Conservation (phyloP, 768 basidiomycete genomes). For the Leucosporidium creatinivorum region DNA sequence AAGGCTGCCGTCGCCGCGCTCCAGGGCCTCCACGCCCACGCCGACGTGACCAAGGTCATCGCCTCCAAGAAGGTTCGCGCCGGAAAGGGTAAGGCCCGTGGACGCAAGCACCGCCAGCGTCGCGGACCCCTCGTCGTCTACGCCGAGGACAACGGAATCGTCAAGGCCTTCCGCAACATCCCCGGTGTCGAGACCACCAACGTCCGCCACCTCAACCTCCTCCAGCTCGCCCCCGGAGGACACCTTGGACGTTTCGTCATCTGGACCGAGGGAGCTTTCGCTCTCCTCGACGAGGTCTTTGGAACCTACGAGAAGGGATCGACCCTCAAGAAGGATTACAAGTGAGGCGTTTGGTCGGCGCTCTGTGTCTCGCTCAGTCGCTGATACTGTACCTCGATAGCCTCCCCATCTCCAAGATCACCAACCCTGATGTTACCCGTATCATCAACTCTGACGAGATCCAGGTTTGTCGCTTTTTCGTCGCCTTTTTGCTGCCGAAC, state of each 20-base stretch:
- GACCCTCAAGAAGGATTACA: conserved; percentile 77
- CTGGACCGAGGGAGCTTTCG: conserved; percentile 95
- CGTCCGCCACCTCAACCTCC: conserved; percentile 87
- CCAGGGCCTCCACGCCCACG: conserved; percentile 79
- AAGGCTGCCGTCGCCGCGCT: conserved; percentile 92
- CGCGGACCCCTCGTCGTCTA: conserved; percentile 96
- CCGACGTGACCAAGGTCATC: conserved; percentile 92
- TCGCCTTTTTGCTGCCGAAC: conserved; percentile 74
- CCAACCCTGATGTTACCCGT: conserved; percentile 92
- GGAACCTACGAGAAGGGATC: conserved; percentile 90
- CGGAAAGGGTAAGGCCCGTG: conserved; percentile 94
- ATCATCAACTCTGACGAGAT: conserved; percentile 98
- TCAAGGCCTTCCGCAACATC: conserved; percentile 96
- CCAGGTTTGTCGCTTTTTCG: conserved; percentile 47
- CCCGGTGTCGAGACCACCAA: conserved; percentile 97
- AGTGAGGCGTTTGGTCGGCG: conserved; percentile 48
- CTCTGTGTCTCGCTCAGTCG: neutral
- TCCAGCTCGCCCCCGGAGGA: conserved; percentile 98
- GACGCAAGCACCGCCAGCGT: conserved; percentile 92
- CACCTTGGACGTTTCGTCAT: conserved; percentile 98
- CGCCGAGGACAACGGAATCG: conserved; percentile 93
- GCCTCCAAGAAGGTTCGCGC: conserved; percentile 95
- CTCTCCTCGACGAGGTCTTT: conserved; percentile 85
- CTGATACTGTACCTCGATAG: conserved; percentile 43
- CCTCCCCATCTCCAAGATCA: conserved; percentile 91